These are phyloP conservation scores for Coemansia sp. DNA, from an alignment of 192 early-diverging fungal species.

Conservation along the genomic window DNA sequence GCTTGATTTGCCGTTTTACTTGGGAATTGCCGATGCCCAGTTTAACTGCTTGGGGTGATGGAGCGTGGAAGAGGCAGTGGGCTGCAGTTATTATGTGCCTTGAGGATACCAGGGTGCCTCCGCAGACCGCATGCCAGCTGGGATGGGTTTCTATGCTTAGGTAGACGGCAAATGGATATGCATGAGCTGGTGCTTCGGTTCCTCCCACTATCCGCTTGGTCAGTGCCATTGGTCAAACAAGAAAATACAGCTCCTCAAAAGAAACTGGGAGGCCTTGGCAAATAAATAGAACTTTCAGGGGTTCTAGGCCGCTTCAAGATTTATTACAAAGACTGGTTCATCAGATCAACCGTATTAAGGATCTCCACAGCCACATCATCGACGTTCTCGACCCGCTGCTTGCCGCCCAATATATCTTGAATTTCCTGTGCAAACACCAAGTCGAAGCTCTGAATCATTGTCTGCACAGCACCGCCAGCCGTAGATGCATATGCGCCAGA, in stretches of 20 bases:
- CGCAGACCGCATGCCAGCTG: slow-evolving; percentile 47
- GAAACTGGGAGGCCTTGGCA: too few relatives aligned
- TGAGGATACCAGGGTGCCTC: slow-evolving; percentile 38
- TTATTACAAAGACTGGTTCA: slow-evolving; percentile 9
- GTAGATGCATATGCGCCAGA: slow-evolving; percentile 22
- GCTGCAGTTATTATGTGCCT: slow-evolving; percentile 48
- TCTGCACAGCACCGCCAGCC: slow-evolving; percentile 35
- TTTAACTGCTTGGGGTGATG: slow-evolving; percentile 5
- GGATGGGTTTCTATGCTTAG: slow-evolving; percentile 40
- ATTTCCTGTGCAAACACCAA: slow-evolving; percentile 34
- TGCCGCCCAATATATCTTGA: slow-evolving; percentile 3
- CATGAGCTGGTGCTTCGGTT: slow-evolving; percentile 11
- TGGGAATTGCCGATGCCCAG: slow-evolving; percentile 30
- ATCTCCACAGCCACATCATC: slow-evolving; percentile 12
- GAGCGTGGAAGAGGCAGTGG: slow-evolving; percentile 43
- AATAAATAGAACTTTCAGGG: too few relatives aligned
- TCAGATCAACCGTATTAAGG: slow-evolving; percentile 26
- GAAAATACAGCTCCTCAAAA: too few relatives aligned
- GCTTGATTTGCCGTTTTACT: slow-evolving; percentile 10
- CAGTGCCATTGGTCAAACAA: slow-evolving; percentile 23
- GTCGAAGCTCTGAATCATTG: slow-evolving; percentile 32
- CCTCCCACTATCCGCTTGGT: slow-evolving; percentile 47
- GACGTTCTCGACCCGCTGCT: not conserved
- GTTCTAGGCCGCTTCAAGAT: not conserved
- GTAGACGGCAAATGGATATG: slow-evolving; percentile 47